These are phyloP conservation scores for Mortierella alpina DNA, from an alignment of 192 early-diverging fungal genomes.

Conservation along the genomic window DNA sequence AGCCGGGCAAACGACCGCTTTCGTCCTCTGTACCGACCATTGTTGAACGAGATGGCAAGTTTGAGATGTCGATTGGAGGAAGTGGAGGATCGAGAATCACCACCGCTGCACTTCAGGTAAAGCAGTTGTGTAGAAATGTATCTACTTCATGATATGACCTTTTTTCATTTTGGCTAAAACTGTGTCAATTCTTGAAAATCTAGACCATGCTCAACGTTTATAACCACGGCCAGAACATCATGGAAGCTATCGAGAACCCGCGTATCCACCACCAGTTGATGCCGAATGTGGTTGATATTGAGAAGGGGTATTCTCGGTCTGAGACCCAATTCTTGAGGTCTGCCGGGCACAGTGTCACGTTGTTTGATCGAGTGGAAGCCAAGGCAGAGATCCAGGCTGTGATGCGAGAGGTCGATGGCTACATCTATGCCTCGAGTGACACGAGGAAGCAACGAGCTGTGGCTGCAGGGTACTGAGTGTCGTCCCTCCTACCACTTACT, in stretches of 20 bases:
- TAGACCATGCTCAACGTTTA: conserved; percentile 80
- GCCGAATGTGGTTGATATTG: conserved; percentile 68
- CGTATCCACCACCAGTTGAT: conserved; percentile 93
- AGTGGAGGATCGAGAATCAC: conserved; percentile 89
- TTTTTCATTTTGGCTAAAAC: not conserved
- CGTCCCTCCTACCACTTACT: too few relatives aligned
- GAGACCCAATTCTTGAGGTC: conserved; percentile 23
- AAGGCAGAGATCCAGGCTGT: conserved; percentile 69
- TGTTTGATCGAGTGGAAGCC: conserved; percentile 31
- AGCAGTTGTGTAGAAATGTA: not conserved
- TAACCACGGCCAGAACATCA: conserved; percentile 74
- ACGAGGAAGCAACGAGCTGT: conserved; percentile 67
- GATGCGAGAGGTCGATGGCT: conserved; percentile 56
- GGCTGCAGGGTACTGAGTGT: conserved; percentile 68
- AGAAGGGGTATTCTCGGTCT: conserved; percentile 14
- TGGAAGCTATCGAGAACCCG: conserved; percentile 76
- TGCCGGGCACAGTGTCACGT: conserved; percentile 40
- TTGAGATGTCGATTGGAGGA: conserved; percentile 84
- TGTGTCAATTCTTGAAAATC: not conserved
- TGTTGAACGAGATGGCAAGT: conserved; percentile 70
- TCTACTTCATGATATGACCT: not conserved
- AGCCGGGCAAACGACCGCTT: conserved; percentile 86
- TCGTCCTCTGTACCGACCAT: conserved; percentile 76
- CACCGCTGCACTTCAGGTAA: conserved; percentile 72
- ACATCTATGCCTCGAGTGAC: conserved; percentile 70